A percentile compares a stretch with the other conserved stretches of the same genome.
phyloP scores from a whole-genome alignment of 1,284 basidiomycete species.

The Apiotrichum akiyoshidainum region DNA sequence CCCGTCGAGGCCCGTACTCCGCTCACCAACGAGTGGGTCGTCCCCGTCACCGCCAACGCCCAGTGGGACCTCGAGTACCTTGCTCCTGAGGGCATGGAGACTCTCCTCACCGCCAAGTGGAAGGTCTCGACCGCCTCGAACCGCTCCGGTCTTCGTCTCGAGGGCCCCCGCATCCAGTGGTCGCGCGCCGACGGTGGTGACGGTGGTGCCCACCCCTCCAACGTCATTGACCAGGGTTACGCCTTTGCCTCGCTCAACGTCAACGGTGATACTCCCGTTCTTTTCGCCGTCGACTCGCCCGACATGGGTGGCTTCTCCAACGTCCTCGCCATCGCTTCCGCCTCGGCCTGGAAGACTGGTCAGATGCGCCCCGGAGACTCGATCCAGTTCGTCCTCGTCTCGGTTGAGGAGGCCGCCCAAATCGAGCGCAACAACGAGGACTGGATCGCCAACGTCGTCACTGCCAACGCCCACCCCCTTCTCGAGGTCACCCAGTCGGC shows the following conservation, averaged over 20 bases:
- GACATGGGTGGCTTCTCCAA: conserved; percentile 32
- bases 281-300: conserved; percentile 30
- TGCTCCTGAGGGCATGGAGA: conserved; percentile 24
- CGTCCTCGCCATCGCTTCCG: conserved; percentile 17
- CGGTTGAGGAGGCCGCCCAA: conserved; percentile 34
- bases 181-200: conserved; percentile 63
- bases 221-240: conserved; percentile 68
- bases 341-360: conserved; percentile 36
- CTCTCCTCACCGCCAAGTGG: conserved; percentile 38
- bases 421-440: conserved; percentile 11
- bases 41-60: conserved; percentile 19
- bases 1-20: conserved; percentile 11
- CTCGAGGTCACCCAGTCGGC: conserved; percentile 10
- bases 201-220: conserved; percentile 68
- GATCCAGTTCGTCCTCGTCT: conserved; percentile 52
- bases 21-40: conserved; percentile 18
- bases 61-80: conserved; percentile 27
- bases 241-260: conserved; percentile 59
- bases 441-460: conserved; percentile 11
- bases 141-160: conserved; percentile 46
- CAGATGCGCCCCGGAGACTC: conserved; percentile 42
- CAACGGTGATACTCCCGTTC: conserved; percentile 70
- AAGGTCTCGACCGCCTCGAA: conserved; percentile 43
- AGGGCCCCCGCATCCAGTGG: conserved; percentile 58
- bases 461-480: conserved; percentile 8